Evolutionary conservation across 768 basidiomycete genomes (phyloP).

Genomic region (Cystofilobasidium bisporidii): DNA sequence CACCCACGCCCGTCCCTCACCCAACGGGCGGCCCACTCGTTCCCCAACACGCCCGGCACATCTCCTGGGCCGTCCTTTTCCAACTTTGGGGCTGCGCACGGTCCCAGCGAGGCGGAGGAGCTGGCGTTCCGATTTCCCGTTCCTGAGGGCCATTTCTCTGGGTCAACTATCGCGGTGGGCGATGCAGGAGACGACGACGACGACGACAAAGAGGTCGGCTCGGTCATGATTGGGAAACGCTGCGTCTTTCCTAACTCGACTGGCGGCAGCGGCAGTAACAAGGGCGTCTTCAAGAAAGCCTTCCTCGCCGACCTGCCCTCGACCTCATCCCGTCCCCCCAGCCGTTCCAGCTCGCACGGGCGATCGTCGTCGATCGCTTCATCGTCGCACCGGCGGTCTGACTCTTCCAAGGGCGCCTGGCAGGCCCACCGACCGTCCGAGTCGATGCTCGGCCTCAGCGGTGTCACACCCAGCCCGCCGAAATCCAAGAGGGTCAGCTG

Average conservation of each 20-base stretch:
- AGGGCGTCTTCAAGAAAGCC: background rate
- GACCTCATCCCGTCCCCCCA: background rate
- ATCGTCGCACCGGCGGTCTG: background rate
- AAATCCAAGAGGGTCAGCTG: background rate
- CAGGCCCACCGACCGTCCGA: background rate
- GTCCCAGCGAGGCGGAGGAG: background rate
- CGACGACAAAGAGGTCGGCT: background rate
- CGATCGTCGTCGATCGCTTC: background rate
- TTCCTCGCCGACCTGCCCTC: background rate
- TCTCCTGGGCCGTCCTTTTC: background rate
- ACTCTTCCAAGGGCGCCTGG: background rate
- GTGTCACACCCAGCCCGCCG: too few relatives aligned
- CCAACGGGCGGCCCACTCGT: background rate
- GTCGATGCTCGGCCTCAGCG: background rate
- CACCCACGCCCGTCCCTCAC: background rate
- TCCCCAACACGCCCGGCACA: background rate
- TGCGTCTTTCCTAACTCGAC: background rate
- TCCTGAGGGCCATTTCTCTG: background rate
- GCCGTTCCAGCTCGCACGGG: background rate
- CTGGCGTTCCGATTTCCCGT: background rate
- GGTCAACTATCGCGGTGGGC: background rate
- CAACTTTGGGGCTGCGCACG: background rate
- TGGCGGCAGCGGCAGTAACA: background rate
- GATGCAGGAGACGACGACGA: too few relatives aligned
- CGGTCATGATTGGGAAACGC: background rate